A percentile compares a stretch with the other conserved stretches of the same genome.
Evolutionary conservation across 495 filamentous ascomycete species (phyloP).

Genomic region (Podospora bellae-mahoneyi): DNA sequence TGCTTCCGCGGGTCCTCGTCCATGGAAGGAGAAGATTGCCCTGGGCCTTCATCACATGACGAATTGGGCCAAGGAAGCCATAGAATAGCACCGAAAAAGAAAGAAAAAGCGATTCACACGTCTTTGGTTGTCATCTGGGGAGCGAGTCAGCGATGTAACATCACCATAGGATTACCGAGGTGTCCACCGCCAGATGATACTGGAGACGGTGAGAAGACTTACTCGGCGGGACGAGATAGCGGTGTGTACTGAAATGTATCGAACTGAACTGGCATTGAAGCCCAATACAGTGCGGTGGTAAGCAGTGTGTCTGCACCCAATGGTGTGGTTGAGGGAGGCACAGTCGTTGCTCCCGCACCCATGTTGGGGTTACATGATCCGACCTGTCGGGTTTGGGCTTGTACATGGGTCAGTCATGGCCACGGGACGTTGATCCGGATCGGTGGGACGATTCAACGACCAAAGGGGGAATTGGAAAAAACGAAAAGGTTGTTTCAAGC

Average conservation of each 20-base stretch:
- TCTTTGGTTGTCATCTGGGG: background rate
- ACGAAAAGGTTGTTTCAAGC: background rate
- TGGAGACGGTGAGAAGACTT: background rate
- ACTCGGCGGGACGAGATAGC: background rate
- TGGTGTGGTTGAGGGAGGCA: constrained; percentile 2
- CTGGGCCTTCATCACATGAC: background rate
- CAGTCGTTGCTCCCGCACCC: constrained; percentile 7
- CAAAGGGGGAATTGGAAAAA: constrained; percentile 3
- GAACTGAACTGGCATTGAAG: background rate
- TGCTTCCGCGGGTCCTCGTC: background rate
- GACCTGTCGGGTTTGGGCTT: background rate
- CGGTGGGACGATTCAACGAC: background rate
- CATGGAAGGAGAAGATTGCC: too few species aligned
- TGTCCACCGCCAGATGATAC: background rate
- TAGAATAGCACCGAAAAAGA: background rate
- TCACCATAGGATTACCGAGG: background rate
- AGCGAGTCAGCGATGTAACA: background rate
- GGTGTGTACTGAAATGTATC: background rate
- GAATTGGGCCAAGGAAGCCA: background rate
- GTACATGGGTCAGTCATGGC: constrained; percentile 6
- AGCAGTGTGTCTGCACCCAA: background rate
- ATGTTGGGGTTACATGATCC: constrained; percentile 18
- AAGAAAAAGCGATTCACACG: background rate
- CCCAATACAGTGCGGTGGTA: background rate
- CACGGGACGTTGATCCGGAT: background rate